These are phyloP conservation scores for Rubia balearica DNA, from an alignment of 305 asterid genomes.

Conservation along the genomic window DNA sequence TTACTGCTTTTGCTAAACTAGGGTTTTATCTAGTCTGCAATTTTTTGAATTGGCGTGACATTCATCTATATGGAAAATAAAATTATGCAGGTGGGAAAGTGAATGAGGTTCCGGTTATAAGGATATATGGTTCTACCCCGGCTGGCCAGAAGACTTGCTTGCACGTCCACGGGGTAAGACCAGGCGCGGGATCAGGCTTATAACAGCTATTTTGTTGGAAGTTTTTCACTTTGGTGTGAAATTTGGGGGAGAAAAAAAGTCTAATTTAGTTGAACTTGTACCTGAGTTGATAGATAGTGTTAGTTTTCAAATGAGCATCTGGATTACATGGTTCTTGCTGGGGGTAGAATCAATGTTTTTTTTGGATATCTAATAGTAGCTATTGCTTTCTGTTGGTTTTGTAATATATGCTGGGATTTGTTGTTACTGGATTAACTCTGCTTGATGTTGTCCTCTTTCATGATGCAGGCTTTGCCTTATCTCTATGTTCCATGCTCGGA, in stretches of 20 bases:
- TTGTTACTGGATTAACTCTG: neutral
- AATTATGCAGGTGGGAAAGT: conserved; percentile 77
- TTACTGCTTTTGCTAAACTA: neutral
- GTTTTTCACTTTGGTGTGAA: neutral
- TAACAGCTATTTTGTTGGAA: neutral
- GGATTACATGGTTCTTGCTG: neutral
- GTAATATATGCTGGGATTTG: neutral
- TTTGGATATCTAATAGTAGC: neutral
- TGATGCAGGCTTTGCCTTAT: conserved; percentile 79
- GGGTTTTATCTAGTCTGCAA: neutral
- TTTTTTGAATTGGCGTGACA: neutral
- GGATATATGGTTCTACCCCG: conserved; percentile 87
- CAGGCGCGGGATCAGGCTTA: conserved; percentile 5
- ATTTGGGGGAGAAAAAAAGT: neutral
- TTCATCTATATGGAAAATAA: neutral
- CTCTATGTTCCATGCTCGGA: conserved; percentile 69
- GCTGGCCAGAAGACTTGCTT: conserved; percentile 94
- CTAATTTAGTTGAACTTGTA: neutral
- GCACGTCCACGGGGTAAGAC: conserved; percentile 82
- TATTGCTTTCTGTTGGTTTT: neutral
- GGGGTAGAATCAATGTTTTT: neutral
- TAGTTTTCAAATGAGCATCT: neutral
- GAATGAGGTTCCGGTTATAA: conserved; percentile 84
- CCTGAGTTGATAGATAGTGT: neutral
- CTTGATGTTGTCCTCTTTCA: neutral